Evolutionary conservation across 345 rosid genomes (phyloP).

Genomic region (Ricinus communis): DNA sequence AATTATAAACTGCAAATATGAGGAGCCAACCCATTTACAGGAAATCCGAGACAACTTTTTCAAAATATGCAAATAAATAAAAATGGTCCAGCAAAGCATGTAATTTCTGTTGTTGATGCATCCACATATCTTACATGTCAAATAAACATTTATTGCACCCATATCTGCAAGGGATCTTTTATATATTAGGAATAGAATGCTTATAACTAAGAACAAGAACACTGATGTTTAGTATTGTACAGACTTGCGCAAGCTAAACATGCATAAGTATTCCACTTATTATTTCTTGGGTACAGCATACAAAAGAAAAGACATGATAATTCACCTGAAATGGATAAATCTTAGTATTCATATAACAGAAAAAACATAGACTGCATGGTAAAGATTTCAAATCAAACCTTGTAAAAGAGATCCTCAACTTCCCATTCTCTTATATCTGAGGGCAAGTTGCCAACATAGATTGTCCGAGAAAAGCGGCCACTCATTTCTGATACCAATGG

Average conservation of each 20-base stretch:
- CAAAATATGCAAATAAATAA: too few relatives aligned
- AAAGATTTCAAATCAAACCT: constrained; percentile 48
- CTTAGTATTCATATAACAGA: not conserved
- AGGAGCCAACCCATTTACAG: not conserved
- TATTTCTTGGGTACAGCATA: not conserved
- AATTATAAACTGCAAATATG: not conserved
- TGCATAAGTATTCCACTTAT: not conserved
- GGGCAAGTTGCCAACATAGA: constrained; percentile 97
- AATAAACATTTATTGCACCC: not conserved
- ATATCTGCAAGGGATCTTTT: not conserved
- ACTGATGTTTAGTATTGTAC: not conserved
- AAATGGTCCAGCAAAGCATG: too few relatives aligned
- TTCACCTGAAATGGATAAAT: not conserved
- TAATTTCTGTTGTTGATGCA: not conserved
- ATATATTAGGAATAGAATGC: not conserved
- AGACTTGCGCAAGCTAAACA: not conserved
- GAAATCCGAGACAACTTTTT: not conserved
- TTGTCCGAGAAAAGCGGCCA: constrained; percentile 93
- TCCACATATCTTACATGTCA: not conserved
- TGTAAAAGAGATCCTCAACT: constrained; percentile 91
- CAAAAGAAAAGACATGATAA: not conserved
- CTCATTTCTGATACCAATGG: constrained; percentile 55
- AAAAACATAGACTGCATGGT: not conserved
- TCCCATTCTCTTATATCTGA: constrained; percentile 80
- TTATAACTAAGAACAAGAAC: not conserved